Evolutionary conservation across 352 stramenopile genomes (phyloP), one percentile per base, ranked within the genome.

Genomic region (Globisporangium cederbergense): DNA sequence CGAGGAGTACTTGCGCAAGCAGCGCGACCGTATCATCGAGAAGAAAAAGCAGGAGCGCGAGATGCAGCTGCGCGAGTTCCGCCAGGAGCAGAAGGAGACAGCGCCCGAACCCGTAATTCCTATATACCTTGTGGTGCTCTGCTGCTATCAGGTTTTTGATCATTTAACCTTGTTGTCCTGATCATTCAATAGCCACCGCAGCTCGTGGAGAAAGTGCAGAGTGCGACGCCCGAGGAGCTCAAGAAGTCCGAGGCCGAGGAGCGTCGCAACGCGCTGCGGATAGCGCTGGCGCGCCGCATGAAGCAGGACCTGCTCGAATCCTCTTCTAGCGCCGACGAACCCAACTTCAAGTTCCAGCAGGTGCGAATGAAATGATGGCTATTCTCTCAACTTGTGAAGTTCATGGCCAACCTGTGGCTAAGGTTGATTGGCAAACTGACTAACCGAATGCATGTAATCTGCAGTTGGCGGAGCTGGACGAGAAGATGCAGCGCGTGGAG

Each of bases 31-130:
- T 49, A 86, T 93, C 42, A 67, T 95, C n/a, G 80, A 87, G 57
- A 93, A 93, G 73, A 93, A 93, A 77, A 83, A 86, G 60, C 77
- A 81, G 34, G 79, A 95, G 71, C 77, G 86, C 22, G 79, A 92
- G 63, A 46, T 49, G 18, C 75, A 90, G 51, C 69, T 94, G n/a
- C 86, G 90, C 60, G 79, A 88, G 60, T 94, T 83, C 67, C 77
- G 86, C 14, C 74, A 90, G 36, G 81, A 92, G 68, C 76, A 89
- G 36, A 92, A 93, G 45, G 74, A 72, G 49, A 83, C 67, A 18
- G 75, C 78, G 3, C 71, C 78, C 1, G 83, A 92, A 62, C 78
- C 80, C 32, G 77, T 86, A 32, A 32, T 65, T 53, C 13, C 9
- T 42, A 1, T 42, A 8, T 56, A n/a, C 32, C 16, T 34, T 47